These are phyloP conservation scores for Chalciporus sp. DNA, from an alignment of 1,284 basidiomycete species.

Conservation along the genomic window DNA sequence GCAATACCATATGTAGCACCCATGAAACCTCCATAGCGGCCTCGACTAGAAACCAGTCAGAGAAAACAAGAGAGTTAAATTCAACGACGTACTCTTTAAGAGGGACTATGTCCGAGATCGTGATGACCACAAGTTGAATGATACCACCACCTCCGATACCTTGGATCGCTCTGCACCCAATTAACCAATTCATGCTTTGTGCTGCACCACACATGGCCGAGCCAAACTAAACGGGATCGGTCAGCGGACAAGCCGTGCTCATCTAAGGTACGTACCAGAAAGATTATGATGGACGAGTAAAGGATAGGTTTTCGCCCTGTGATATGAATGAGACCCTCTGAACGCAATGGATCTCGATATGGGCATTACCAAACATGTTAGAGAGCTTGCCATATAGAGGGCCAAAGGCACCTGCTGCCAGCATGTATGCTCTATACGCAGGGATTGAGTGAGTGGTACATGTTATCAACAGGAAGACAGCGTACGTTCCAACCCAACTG, in stretches of 20 bases:
- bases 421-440: slow-evolving; percentile 63
- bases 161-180: slow-evolving; percentile 76
- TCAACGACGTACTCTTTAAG: slow-evolving; percentile 60
- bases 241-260: slow-evolving; percentile 1
- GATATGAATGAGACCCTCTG: not conserved
- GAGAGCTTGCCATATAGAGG: slow-evolving; percentile 80
- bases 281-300: too few relatives aligned
- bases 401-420: slow-evolving; percentile 67
- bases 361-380: slow-evolving; percentile 52
- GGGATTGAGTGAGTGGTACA: slow-evolving; percentile 2
- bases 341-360: not conserved
- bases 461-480: slow-evolving; percentile 3
- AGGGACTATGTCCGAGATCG: slow-evolving; percentile 79
- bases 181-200: slow-evolving; percentile 74
- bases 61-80: not conserved
- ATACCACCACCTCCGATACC: slow-evolving; percentile 84
- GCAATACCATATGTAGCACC: slow-evolving; percentile 84
- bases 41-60: slow-evolving; percentile 51
- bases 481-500: slow-evolving; percentile 77
- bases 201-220: slow-evolving; percentile 84
- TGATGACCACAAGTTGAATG: slow-evolving; percentile 68
- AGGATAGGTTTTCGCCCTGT: slow-evolving; percentile 76
- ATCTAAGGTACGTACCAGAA: slow-evolving; percentile 37
- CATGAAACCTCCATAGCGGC: slow-evolving; percentile 71
- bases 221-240: slow-evolving; percentile 52